A percentile compares a stretch with the other conserved stretches of the same genome.
These are phyloP conservation scores for Speleostelium caveatum DNA, from an alignment of 78 protist genomes.

Conservation along the genomic window DNA sequence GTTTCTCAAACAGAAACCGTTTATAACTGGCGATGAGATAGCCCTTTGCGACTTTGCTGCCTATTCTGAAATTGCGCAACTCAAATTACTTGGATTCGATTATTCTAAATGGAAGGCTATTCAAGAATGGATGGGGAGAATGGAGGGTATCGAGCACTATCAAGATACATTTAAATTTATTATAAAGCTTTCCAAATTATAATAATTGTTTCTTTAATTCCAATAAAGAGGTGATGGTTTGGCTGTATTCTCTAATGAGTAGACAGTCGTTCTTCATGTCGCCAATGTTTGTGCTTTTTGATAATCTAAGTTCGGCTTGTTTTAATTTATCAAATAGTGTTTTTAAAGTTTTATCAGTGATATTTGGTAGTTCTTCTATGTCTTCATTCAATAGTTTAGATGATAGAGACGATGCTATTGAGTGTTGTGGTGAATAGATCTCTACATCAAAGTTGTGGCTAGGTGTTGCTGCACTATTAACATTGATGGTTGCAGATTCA, in stretches of 20 bases:
- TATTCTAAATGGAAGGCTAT: not conserved
- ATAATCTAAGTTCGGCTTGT: conserved; percentile 3
- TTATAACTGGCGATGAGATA: no score
- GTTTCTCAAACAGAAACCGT: no score
- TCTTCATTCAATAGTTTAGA: conserved; percentile 1
- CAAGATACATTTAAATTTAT: not conserved
- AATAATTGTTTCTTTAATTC: conserved; percentile 21
- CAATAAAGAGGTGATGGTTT: conserved; percentile 41
- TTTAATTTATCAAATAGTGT: conserved; percentile 26
- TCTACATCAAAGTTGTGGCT: not conserved
- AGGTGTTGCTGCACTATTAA: conserved; percentile 11
- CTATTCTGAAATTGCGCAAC: not conserved
- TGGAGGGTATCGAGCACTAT: not conserved
- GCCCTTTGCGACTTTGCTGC: not conserved
- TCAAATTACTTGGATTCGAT: not conserved
- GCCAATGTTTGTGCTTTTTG: not conserved
- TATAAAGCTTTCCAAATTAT: not conserved
- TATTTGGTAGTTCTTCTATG: conserved; percentile 29
- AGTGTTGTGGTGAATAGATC: not conserved
- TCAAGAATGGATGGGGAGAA: not conserved
- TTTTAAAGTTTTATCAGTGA: conserved; percentile 19
- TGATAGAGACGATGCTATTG: not conserved
- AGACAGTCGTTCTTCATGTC: conserved; percentile 5
- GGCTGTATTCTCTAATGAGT: conserved; percentile 36
- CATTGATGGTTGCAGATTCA: not conserved